Conservation (phyloP, 257 asterid genomes). For the Ehretia macrophylla region DNA sequence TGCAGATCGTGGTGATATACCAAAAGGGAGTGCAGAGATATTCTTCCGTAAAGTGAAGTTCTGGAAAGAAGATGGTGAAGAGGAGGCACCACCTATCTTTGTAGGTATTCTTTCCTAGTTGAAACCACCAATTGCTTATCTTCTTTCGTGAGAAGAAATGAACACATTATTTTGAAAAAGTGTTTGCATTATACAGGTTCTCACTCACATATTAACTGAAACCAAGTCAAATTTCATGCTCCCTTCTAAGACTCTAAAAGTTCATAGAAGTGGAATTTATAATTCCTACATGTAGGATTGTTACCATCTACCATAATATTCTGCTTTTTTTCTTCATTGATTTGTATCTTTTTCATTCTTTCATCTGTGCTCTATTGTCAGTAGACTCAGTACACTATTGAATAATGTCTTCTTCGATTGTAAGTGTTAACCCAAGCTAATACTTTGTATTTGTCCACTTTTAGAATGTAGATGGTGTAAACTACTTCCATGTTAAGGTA, state of each 20-base stretch:
- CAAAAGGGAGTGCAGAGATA: conserved; percentile 95
- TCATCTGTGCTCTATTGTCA: not conserved
- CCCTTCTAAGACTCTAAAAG: too few species aligned
- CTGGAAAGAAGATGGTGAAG: conserved; percentile 97
- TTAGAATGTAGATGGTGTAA: conserved; percentile 94
- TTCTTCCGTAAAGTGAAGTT: conserved; percentile 99
- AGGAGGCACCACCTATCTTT: conserved; percentile 99
- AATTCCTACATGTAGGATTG: too few species aligned
- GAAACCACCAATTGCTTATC: not conserved
- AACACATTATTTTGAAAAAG: not conserved
- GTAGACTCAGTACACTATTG: not conserved
- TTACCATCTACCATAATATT: too few species aligned
- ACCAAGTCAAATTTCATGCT: too few species aligned
- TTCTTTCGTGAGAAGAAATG: not conserved
- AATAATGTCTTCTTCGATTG: not conserved
- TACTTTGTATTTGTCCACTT: conserved; percentile 15
- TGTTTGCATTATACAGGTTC: too few species aligned
- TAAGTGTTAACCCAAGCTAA: conserved; percentile 8
- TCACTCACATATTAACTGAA: too few species aligned
- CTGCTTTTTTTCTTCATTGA: too few species aligned
- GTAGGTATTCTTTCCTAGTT: conserved; percentile 57
- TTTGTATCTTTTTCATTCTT: too few species aligned
- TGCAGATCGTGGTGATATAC: conserved; percentile 93
- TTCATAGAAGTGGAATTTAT: too few species aligned
- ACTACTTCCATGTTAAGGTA: conserved; percentile 95